phyloP scores from a whole-genome alignment of 805 yeast genomes.

The Lachancea sp. region DNA sequence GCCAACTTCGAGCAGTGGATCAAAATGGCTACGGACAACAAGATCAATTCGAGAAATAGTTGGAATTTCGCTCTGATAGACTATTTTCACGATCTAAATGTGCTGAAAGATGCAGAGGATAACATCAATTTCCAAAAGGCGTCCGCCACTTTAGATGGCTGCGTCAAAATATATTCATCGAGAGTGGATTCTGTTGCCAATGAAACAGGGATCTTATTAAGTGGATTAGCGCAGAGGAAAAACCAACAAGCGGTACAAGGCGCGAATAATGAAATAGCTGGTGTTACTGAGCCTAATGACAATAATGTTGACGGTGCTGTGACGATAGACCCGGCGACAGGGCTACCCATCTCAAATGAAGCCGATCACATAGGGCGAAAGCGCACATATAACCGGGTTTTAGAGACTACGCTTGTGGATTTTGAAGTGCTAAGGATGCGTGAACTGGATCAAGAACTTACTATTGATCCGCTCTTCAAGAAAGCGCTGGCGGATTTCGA shows the following conservation, averaged over 20 bases:
- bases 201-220: conserved; percentile 78
- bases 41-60: conserved; percentile 75
- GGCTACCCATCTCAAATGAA: conserved; percentile 29
- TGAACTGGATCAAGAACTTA: conserved; percentile 56
- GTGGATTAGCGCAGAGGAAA: conserved; percentile 55
- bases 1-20: conserved; percentile 75
- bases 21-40: conserved; percentile 74
- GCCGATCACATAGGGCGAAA: conserved; percentile 21
- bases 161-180: conserved; percentile 86
- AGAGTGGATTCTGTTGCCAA: conserved; percentile 88
- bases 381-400: conserved; percentile 28
- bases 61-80: conserved; percentile 91
- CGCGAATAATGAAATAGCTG: conserved; percentile 22
- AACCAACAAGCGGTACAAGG: conserved; percentile 22
- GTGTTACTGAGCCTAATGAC: conserved; percentile 8
- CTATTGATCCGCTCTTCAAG: conserved; percentile 68
- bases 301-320: conserved; percentile 19
- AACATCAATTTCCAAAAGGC: conserved; percentile 86
- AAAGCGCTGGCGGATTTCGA: conserved; percentile 72
- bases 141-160: conserved; percentile 86
- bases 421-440: conserved; percentile 48
- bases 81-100: conserved; percentile 77
- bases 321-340: conserved; percentile 31
- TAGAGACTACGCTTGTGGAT: conserved; percentile 42
- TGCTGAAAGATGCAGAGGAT: conserved; percentile 66